Evolutionary conservation across 2,329 filamentous ascomycete genomes (phyloP).

Genomic region (Rhinocladiella similis): DNA sequence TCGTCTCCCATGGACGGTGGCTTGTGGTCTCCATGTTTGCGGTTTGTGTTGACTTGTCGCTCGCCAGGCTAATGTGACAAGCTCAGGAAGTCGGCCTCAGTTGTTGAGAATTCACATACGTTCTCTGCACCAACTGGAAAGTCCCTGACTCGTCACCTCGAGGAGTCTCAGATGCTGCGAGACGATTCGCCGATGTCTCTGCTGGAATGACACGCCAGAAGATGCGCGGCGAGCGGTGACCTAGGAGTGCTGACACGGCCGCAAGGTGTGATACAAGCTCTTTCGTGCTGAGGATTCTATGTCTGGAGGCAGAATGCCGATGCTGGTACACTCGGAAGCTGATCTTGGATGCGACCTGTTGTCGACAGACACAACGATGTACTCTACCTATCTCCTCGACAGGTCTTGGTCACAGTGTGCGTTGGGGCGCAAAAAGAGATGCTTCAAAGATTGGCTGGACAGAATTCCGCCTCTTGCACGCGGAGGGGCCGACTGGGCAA

Average conservation of each 20-base stretch:
- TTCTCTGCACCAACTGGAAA: conserved; percentile 5
- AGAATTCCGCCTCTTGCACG: not conserved
- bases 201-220: conserved; percentile 9
- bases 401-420: too few relatives aligned
- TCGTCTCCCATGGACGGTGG: conserved; percentile 48
- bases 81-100: conserved; percentile 13
- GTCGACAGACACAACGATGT: too few relatives aligned
- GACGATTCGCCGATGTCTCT: conserved; percentile 12
- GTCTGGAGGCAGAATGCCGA: conserved; percentile 13
- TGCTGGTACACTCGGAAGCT: not conserved
- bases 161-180: conserved; percentile 3
- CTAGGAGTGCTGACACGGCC: conserved; percentile 14
- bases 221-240: conserved; percentile 9
- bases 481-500: not conserved
- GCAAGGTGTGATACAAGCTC: conserved; percentile 17
- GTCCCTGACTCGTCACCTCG: conserved; percentile 16
- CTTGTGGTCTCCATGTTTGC: conserved; percentile 40
- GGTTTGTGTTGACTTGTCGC: conserved; percentile 10
- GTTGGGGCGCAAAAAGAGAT: not conserved
- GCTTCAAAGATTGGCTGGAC: not conserved
- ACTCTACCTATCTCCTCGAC: too few relatives aligned
- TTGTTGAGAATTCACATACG: conserved; percentile 18
- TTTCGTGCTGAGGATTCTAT: conserved; percentile 1
- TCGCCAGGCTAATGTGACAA: conserved; percentile 16
- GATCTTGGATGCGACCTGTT: not conserved